A percentile compares a stretch with the other conserved stretches of the same genome.
These are phyloP conservation scores for Moniliophthora roreri DNA, from an alignment of 1,284 basidiomycete genomes.

Conservation along the genomic window DNA sequence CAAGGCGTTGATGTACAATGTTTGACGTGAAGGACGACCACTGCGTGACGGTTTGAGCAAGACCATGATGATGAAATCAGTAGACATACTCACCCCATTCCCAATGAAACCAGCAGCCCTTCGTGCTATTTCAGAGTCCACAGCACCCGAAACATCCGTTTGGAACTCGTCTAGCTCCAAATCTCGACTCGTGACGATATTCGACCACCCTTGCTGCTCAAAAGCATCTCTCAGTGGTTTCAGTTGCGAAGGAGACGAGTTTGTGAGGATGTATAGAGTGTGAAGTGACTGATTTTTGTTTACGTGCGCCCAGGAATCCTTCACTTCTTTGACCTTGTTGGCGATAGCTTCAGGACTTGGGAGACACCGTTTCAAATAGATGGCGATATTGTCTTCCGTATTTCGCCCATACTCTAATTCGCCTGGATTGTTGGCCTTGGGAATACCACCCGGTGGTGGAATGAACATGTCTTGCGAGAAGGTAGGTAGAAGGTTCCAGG, in stretches of 20 bases:
- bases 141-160: not conserved
- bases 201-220: not conserved
- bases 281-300: not conserved
- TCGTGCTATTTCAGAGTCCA: conserved; percentile 1
- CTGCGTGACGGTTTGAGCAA: not conserved
- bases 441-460: not conserved
- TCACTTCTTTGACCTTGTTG: not conserved
- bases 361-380: not conserved
- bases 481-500: not conserved
- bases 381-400: not conserved
- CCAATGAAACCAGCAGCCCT: conserved; percentile 2
- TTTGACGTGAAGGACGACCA: not conserved
- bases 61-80: no score
- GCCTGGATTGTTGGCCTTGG: not conserved
- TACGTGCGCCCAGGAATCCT: not conserved
- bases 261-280: not conserved
- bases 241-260: not conserved
- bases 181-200: not conserved
- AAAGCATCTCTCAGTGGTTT: not conserved
- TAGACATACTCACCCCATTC: conserved; percentile 6
- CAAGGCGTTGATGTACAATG: no score
- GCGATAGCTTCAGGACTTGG: not conserved
- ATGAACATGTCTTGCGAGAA: not conserved
- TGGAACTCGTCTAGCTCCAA: not conserved
- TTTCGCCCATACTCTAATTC: not conserved